Evolutionary conservation across 176 grass and related monocot genomes (phyloP).

Genomic region (Carex cristatella): DNA sequence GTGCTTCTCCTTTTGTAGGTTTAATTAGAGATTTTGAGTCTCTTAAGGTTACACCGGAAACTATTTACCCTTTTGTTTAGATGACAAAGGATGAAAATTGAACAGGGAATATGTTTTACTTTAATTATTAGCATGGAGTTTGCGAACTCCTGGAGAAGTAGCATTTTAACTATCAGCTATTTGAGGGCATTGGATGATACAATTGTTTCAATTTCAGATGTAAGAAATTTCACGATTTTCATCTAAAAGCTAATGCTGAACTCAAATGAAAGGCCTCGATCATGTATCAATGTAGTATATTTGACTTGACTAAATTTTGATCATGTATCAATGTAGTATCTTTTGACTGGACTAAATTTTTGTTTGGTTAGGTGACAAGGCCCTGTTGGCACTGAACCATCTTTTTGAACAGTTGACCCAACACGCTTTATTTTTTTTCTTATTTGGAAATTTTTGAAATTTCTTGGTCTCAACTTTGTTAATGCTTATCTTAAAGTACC

Average conservation of each 20-base stretch:
- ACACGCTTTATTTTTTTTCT: neutral
- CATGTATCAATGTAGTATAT: neutral
- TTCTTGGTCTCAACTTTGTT: neutral
- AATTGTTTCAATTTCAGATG: neutral
- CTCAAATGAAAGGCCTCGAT: neutral
- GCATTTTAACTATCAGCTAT: neutral
- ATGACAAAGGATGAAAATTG: neutral
- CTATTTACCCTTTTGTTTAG: neutral
- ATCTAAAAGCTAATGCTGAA: neutral
- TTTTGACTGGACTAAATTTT: neutral
- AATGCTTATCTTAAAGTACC: slow-evolving; percentile 9
- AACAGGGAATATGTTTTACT: neutral
- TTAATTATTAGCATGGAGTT: neutral
- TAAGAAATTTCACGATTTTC: neutral
- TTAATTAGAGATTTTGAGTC: neutral
- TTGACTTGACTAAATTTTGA: neutral
- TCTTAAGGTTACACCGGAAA: neutral
- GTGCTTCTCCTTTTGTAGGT: neutral
- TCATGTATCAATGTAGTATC: neutral
- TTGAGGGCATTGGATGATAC: neutral
- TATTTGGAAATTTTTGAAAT: neutral
- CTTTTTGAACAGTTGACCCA: neutral
- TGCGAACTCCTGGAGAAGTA: neutral
- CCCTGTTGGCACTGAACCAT: neutral
- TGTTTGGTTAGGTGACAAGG: neutral